Base-by-base conservation (phyloP, 306 rosid species). In the Dalbergia cultrata region DNA sequence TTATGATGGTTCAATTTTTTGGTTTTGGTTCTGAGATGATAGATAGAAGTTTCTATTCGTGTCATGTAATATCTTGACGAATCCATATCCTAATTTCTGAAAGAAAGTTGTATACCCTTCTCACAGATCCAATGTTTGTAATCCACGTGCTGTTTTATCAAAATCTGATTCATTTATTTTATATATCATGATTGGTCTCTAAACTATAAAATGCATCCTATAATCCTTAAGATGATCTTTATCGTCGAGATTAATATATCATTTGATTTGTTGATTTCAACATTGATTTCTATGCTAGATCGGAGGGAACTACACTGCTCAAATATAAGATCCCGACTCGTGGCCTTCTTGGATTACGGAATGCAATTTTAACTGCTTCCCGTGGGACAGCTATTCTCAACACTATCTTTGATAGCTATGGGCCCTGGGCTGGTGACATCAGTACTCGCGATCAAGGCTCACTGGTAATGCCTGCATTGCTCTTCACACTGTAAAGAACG, bases 281-380 rank as follows among this genome's bases (percentile, higher is more conserved):
- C 53, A 53, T 75, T 67, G 60, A 45, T 82, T 64, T 85, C 44
- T 84, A 9, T 85, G 41, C 79, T 86, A 95, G 99, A 86, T 85
- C 87, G 60, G 97, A 93, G 86, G 94, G 96, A 84, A 95, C 98
- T 58, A 93, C 92, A 35, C 76, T 88, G 9, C 86, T 95, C 78
- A 95, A 90, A 82, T 95, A 95, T 87, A 95, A 90, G 91, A 95
- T 95, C 82, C 99, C 99, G 65, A 95, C 98, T 6, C 98, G 97
- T 83, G 99, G 99, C 74, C 99, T 95, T 82, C 92, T 93, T 34
- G 98, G 99, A 78, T 78, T 95, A 80, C 83, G 99, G 74, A 95
- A 95, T 87, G 93, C 99, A 77, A 93, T 95, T 84, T 90, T 93
- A 86, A 95, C 99, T 71, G 99, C 98, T 82, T 91, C 97, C 73